Evolutionary conservation across 1,139 yeast genomes (phyloP), one percentile per base, ranked within the genome.

Genomic region (Kodamaea anthophila): DNA sequence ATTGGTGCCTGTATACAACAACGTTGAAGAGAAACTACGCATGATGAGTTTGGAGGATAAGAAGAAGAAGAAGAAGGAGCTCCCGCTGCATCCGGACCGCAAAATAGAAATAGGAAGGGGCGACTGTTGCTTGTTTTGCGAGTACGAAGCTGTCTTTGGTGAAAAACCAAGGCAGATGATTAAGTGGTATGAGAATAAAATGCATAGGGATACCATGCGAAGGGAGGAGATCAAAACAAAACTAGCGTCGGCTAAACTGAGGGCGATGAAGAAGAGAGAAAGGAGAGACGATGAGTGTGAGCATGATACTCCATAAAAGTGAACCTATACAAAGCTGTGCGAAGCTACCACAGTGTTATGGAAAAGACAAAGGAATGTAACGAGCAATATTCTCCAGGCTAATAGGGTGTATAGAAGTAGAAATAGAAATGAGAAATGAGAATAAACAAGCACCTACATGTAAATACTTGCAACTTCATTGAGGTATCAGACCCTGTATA

Each of bases 61-160:
- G 37, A 46, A 46, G 34, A 44, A 44, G 35, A 41, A 39, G 28
- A 26, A 24, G 24, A 27, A 26, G 24, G 33, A 33, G 21, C 26
- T 31, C n/a, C 37, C 34, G 12, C 24, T 29, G 19, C 18, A 28
- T 9, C 11, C 19, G 4, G 21, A 24, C 21, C 21, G 15, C 4
- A 28, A 19, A 13, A 26, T 29, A 12, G 14, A 27, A 7, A 18
- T 34, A 9, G 37, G 37, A 12, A 26, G 26, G n/a, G 26, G 23
- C 11, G 36, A 39, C 28, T 49, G 60, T 34, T 77, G 85, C 44
- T 60, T 74, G 37, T 65, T 76, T 35, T 77, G 85, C 50, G 80
- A 77, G 44, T 77, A 74, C 45, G 75, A 73, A 43, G 60, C 65
- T 33, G 68, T 76, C 4, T 75, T 65, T 49, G 81, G 81, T 1